Base-by-base conservation (phyloP, 257 asterid species). In the Primulina huaijiensis region DNA sequence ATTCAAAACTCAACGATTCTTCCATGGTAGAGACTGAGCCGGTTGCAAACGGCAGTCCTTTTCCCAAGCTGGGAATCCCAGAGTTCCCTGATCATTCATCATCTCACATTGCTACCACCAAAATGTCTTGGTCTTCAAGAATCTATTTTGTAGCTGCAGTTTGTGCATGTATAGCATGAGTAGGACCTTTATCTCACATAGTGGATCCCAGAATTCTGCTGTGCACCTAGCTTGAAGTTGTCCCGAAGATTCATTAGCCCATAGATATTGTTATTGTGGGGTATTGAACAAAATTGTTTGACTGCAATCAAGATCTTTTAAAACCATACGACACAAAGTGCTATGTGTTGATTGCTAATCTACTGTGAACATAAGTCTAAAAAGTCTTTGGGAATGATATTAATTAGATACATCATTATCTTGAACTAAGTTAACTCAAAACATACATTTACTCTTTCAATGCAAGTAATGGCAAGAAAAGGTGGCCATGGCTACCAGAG, bases 31-130 rank as follows among this genome's bases (percentile, higher is more conserved):
- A 63, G 10, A 35, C 50, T 16, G 62, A 58, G 27, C 58, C 70
- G 11, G 6, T 31, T 7, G 35, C 56, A 43, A 71, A 68, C 56
- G 19, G 62, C 69, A 61, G 64, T 17, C 57, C 66, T n/a, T 31
- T 27, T 58, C 77, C 80, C 16, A 53, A 50, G 74, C 21, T 38
- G 70, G 33, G 66, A 59, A 67, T 61, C 21, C 76, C 70, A 2
- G 71, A 76, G 77, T 65, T 69, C 33, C 30, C 65, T 69, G 56
- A 14, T 53, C 12, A 46, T 62, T 9, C 50, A 7, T 59, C 67
- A 19, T 75, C 77, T 17, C 58, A 68, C 56, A 33, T 46, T 62
- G 72, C 52, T 23, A 66, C 75, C 59, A 57, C 7, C 6, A 70
- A 52, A 25, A 11, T 35, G 16, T 35, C 57, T 38, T 16, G 37